phyloP scores from a whole-genome alignment of 768 basidiomycete genomes.

The Boletellus ananiceps region DNA sequence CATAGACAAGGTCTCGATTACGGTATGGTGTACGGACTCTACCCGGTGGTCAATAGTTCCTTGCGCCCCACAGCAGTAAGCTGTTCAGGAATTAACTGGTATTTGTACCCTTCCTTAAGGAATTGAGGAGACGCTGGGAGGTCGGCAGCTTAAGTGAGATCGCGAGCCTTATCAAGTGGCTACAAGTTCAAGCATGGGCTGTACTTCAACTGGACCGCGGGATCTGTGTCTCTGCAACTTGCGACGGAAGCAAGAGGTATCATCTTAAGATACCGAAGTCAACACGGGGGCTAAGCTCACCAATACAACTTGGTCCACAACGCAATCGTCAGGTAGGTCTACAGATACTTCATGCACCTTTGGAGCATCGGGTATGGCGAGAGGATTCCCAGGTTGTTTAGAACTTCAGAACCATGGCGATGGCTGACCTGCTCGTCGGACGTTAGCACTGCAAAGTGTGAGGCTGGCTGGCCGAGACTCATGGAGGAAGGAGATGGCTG shows the following conservation, averaged over 20 bases:
- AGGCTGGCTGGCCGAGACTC: not conserved
- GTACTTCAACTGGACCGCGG: slow-evolving; percentile 31
- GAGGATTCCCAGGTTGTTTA: slow-evolving; percentile 28
- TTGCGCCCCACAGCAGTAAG: slow-evolving; percentile 33
- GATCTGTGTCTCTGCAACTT: slow-evolving; percentile 39
- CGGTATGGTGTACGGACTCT: slow-evolving; percentile 20
- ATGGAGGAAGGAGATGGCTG: slow-evolving; percentile 1
- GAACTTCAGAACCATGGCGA: not conserved
- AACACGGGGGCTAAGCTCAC: slow-evolving; percentile 18
- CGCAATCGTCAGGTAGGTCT: slow-evolving; percentile 32
- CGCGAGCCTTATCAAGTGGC: slow-evolving; percentile 20
- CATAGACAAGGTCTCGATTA: not conserved
- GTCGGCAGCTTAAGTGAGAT: slow-evolving; percentile 21
- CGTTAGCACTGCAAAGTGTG: not conserved
- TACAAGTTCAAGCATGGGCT: slow-evolving; percentile 30
- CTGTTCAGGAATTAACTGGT: slow-evolving; percentile 30
- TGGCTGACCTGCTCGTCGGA: not conserved
- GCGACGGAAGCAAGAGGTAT: not conserved
- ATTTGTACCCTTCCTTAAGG: slow-evolving; percentile 32
- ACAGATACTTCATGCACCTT: slow-evolving; percentile 23
- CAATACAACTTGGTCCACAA: slow-evolving; percentile 35
- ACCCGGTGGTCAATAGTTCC: slow-evolving; percentile 36
- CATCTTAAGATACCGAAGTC: not conserved
- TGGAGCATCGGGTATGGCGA: slow-evolving; percentile 32
- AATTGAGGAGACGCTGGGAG: slow-evolving; percentile 32